A percentile compares a stretch with the other conserved stretches of the same genome.
These are phyloP conservation scores for Blastocystis sp. DNA, from an alignment of 352 stramenopile species.

Conservation along the genomic window DNA sequence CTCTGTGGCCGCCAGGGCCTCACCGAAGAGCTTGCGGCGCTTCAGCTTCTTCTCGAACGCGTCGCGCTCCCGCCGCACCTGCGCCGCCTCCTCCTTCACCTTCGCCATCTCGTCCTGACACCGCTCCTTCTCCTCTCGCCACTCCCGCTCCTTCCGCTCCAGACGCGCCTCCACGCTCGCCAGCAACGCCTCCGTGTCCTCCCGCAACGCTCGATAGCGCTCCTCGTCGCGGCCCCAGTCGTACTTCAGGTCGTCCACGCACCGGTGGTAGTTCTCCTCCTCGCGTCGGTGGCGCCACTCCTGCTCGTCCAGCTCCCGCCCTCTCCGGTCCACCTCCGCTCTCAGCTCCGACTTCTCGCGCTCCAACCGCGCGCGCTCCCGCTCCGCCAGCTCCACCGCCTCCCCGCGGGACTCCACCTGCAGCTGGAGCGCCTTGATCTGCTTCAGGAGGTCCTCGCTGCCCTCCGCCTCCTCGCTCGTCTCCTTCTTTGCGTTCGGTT, in stretches of 20 bases:
- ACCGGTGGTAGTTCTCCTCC: background rate
- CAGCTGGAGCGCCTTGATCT: constrained; percentile 43
- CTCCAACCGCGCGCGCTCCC: background rate
- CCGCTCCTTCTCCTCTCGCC: constrained; percentile 9
- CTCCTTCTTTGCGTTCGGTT: background rate
- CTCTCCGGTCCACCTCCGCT: background rate
- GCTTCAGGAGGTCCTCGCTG: background rate
- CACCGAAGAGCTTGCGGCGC: constrained; percentile 48
- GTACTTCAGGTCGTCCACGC: background rate
- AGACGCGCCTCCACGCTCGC: constrained; percentile 1
- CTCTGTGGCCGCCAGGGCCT: constrained; percentile 5
- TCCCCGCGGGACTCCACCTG: constrained; percentile 28
- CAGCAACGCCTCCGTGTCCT: background rate
- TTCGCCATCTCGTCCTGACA: background rate
- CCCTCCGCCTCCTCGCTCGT: background rate
- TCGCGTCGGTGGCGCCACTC: background rate
- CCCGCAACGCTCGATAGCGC: background rate
- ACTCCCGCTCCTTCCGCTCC: background rate
- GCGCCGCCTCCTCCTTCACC: background rate
- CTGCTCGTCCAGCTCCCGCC: background rate
- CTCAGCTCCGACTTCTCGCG: background rate
- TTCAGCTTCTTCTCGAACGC: constrained; percentile 63
- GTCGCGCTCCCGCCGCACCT: constrained; percentile 27
- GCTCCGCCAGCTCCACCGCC: background rate
- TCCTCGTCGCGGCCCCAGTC: background rate